Conservation (phyloP, 768 basidiomycete species). For the Kwoniella dendrophila region DNA sequence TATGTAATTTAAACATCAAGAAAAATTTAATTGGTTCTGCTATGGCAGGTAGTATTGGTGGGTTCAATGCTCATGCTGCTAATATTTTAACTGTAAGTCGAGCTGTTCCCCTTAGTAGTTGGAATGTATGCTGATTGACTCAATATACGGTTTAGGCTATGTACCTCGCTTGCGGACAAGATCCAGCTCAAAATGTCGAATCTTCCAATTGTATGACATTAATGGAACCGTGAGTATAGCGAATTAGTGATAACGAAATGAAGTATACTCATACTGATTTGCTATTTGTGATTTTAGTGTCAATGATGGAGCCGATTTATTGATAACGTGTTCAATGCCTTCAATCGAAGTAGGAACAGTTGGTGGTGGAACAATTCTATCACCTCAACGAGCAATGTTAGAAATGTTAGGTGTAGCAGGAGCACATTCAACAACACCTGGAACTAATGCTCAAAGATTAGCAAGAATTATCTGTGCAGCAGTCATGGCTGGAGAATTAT, state of each 20-base stretch:
- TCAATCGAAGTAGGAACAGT: slow-evolving; percentile 98
- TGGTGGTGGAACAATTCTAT: slow-evolving; percentile 91
- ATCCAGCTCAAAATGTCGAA: slow-evolving; percentile 98
- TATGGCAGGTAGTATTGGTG: slow-evolving; percentile 97
- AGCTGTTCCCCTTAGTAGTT: not conserved
- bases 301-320: slow-evolving; percentile 84
- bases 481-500: slow-evolving; percentile 97
- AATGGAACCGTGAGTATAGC: slow-evolving; percentile 86
- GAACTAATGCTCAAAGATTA: slow-evolving; percentile 83
- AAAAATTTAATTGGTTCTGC: slow-evolving; percentile 97
- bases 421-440: slow-evolving; percentile 81
- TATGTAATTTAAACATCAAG: slow-evolving; percentile 90
- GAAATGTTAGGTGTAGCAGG: slow-evolving; percentile 93
- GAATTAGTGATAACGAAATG: slow-evolving; percentile 8
- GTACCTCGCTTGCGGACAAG: slow-evolving; percentile 95
- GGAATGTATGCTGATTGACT: slow-evolving; percentile 4
- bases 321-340: slow-evolving; percentile 96
- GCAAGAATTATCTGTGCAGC: slow-evolving; percentile 86
- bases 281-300: slow-evolving; percentile 60
- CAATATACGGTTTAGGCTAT: slow-evolving; percentile 61
- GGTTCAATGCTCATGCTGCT: slow-evolving; percentile 97
- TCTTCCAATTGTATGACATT: slow-evolving; percentile 97
- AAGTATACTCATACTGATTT: slow-evolving; percentile 5
- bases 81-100: slow-evolving; percentile 77
- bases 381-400: slow-evolving; percentile 84